A percentile compares a stretch with the other conserved stretches of the same genome.
Evolutionary conservation across 176 grass and related monocot genomes (phyloP).

Genomic region (Avena sativa): DNA sequence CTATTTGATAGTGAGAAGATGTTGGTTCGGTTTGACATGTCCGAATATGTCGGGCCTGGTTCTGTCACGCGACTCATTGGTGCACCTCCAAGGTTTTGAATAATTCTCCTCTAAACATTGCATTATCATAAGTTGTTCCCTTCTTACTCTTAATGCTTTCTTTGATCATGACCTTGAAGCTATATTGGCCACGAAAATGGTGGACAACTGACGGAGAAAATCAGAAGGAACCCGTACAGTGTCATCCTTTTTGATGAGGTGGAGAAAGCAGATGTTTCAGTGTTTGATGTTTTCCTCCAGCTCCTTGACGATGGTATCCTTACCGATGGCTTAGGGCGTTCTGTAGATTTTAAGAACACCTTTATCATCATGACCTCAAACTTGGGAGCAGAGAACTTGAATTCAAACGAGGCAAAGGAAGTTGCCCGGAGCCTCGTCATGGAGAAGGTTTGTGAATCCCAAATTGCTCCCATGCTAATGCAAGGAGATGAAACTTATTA

Average conservation of each 20-base stretch:
- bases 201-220: background rate
- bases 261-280: background rate
- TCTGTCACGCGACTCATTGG: background rate
- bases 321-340: background rate
- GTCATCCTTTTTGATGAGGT: conserved; percentile 2
- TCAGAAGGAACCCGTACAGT: background rate
- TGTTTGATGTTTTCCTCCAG: background rate
- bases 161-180: background rate
- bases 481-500: background rate
- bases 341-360: background rate
- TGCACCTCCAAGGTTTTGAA: conserved; percentile 7
- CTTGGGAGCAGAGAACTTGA: background rate
- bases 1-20: background rate
- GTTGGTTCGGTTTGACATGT: background rate
- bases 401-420: background rate
- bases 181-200: background rate
- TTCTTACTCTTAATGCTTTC: background rate
- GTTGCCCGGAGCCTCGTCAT: background rate
- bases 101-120: background rate
- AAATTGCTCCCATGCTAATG: background rate
- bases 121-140: background rate
- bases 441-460: background rate
- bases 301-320: background rate
- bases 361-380: conserved; percentile 5
- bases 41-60: background rate